A percentile compares a stretch with the other conserved stretches of the same genome.
Conservation (phyloP, 345 rosid species). For the Moricandia moricandioides region DNA sequence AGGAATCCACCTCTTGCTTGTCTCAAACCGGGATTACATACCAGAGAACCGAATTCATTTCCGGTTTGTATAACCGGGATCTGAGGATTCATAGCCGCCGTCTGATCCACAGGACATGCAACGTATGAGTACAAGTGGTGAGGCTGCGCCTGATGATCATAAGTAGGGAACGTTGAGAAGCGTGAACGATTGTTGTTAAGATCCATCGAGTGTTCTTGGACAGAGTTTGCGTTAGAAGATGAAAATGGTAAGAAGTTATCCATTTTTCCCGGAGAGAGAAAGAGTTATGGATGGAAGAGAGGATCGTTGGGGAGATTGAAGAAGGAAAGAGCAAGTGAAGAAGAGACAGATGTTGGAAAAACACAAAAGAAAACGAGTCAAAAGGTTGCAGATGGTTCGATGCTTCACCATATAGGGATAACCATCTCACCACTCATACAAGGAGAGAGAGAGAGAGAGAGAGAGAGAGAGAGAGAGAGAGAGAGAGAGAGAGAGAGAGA, state of each 20-base stretch:
- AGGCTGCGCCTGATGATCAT: constrained; percentile 18
- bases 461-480: too few species aligned
- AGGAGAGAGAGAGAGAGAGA: constrained; percentile 25
- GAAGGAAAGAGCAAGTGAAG: constrained; percentile 25
- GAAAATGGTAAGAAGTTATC: constrained; percentile 32
- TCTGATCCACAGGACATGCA: constrained; percentile 22
- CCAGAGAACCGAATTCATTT: constrained; percentile 14
- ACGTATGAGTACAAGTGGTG: constrained; percentile 12
- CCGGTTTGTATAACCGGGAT: constrained; percentile 17
- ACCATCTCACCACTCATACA: constrained; percentile 32
- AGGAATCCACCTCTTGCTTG: constrained; percentile 20
- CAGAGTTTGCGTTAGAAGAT: constrained; percentile 23
- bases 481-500: too few species aligned
- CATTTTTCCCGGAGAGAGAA: constrained; percentile 28
- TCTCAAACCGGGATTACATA: constrained; percentile 28
- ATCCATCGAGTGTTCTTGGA: constrained; percentile 33
- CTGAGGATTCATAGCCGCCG: constrained; percentile 19
- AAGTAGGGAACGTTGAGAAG: constrained; percentile 15
- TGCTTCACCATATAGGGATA: constrained; percentile 34
- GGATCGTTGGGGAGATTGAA: constrained; percentile 16
- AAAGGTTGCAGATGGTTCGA: constrained; percentile 36
- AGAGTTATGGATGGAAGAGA: constrained; percentile 19
- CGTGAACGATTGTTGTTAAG: background rate
- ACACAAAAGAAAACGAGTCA: constrained; percentile 31
- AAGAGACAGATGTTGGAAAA: constrained; percentile 36